Evolutionary conservation across 768 basidiomycete genomes (phyloP), one percentile per base, ranked within the genome.

Genomic region (Terana coerulea): DNA sequence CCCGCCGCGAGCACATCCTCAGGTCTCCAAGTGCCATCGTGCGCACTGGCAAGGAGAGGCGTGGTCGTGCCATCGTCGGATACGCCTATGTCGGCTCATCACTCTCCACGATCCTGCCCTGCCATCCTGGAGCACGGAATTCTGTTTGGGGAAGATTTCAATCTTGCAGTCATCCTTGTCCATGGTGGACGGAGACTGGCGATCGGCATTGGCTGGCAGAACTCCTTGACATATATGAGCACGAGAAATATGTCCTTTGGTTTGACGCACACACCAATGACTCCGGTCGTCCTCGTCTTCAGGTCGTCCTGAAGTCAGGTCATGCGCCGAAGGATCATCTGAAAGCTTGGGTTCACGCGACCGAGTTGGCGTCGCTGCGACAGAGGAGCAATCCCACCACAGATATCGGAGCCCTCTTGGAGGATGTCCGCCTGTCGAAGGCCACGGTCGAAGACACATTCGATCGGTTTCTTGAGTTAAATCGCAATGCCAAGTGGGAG

Each of bases 161-260:
- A 24, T 53, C 35, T 25, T 31, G 24, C 7, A 25, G 28, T 25
- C 37, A 30, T 21, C 6, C 2, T 14, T 35, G 34, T 29, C 35
- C 31, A 17, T 55, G 54, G 7, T 45, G 39, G 39, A 31, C 33
- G 46, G 55, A 39, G 49, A 31, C 26, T 11, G 25, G 29, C n/a
- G 28, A 26, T 10, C 5, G 17, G 4, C 3, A 55, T 3, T 61
- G 67, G 36, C 36, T 65, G 10, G 14, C 53, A 4, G 51, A 59
- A 17, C 52, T 78, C 2, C 55, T 82, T 14, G 57, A 68, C 3
- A 48, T 77, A 12, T 79, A 79, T 55, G 52, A 57, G 10, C 53
- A 66, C 12, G 78, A 83, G 57, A 67, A 66, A 45, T 86, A 81
- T 55, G 58, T 82, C 17, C 59, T 86, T 24, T 84, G 81, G 74